Evolutionary conservation across 2,329 filamentous ascomycete species (phyloP).

Genomic region (Uncinocarpus reesii): DNA sequence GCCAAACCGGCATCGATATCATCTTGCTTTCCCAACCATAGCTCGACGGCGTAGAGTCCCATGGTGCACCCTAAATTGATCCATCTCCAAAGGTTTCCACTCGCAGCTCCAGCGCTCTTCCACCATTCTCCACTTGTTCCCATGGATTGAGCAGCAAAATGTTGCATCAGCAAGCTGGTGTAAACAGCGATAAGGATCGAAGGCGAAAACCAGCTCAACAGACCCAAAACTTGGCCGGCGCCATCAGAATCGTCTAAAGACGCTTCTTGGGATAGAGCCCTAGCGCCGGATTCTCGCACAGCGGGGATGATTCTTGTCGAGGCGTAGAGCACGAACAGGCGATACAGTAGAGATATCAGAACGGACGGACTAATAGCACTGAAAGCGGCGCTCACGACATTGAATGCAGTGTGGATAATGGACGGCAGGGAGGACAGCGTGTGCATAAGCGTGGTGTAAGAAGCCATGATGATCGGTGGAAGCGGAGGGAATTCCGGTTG

Average conservation of each 20-base stretch:
- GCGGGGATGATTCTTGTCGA: constrained; percentile 93
- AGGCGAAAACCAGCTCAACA: constrained; percentile 88
- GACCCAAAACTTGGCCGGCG: constrained; percentile 66
- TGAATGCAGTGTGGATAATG: constrained; percentile 71
- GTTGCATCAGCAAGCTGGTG: constrained; percentile 87
- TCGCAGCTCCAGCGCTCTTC: constrained; percentile 73
- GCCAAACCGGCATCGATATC: constrained; percentile 63
- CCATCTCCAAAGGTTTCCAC: constrained; percentile 86
- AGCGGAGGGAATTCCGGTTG: constrained; percentile 84
- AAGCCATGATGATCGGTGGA: constrained; percentile 96
- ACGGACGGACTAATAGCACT: constrained; percentile 93
- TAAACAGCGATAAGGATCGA: constrained; percentile 93
- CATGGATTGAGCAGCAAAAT: constrained; percentile 64
- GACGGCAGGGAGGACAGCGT: constrained; percentile 72
- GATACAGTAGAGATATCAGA: constrained; percentile 87
- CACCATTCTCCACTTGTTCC: constrained; percentile 63
- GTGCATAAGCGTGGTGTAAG: constrained; percentile 82
- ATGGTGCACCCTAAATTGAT: constrained; percentile 84
- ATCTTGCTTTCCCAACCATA: constrained; percentile 63
- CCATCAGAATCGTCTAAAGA: constrained; percentile 76
- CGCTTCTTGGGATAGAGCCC: constrained; percentile 72
- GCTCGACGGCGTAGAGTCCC: constrained; percentile 77
- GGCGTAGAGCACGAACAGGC: constrained; percentile 88
- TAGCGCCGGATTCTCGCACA: constrained; percentile 73
- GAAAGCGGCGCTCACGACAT: constrained; percentile 80